These are phyloP conservation scores for Botryotinia calthae DNA, from an alignment of 2,329 filamentous ascomycete species.

Conservation along the genomic window DNA sequence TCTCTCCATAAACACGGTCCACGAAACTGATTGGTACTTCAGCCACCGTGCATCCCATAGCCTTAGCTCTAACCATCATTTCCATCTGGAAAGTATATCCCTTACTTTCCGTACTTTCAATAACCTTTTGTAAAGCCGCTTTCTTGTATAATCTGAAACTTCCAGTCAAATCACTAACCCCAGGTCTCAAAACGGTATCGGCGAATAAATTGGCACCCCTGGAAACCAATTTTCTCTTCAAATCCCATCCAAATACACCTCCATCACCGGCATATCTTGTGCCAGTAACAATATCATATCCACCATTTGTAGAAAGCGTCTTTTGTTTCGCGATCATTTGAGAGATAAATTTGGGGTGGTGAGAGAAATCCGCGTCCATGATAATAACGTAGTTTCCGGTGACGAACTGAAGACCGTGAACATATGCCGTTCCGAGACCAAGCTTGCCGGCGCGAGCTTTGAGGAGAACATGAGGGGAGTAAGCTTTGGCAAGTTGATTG, in stretches of 20 bases:
- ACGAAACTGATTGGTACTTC: constrained; percentile 98
- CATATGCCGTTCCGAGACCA: constrained; percentile 37
- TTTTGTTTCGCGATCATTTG: constrained; percentile 85
- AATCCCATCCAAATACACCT: constrained; percentile 94
- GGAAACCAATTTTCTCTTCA: constrained; percentile 82
- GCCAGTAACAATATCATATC: constrained; percentile 96
- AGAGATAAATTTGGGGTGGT: constrained; percentile 98
- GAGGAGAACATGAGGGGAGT: constrained; percentile 75
- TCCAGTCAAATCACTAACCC: constrained; percentile 92
- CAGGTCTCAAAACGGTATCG: constrained; percentile 87
- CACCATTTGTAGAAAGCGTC: constrained; percentile 48
- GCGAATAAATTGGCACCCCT: constrained; percentile 93
- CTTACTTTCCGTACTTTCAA: constrained; percentile 87
- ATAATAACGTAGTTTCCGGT: constrained; percentile 97
- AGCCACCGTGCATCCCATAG: constrained; percentile 88
- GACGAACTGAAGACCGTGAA: constrained; percentile 65
- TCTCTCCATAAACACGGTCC: constrained; percentile 91
- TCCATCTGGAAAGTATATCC: constrained; percentile 99
- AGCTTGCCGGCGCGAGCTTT: constrained; percentile 78
- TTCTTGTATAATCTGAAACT: constrained; percentile 96
- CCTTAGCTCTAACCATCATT: constrained; percentile 97
- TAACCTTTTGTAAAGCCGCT: constrained; percentile 82
- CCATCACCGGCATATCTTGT: constrained; percentile 88
- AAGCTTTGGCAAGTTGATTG: constrained; percentile 83
- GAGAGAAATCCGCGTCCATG: constrained; percentile 99